phyloP scores from a whole-genome alignment of 2,329 filamentous ascomycete genomes.

The Penicillium olsonii region DNA sequence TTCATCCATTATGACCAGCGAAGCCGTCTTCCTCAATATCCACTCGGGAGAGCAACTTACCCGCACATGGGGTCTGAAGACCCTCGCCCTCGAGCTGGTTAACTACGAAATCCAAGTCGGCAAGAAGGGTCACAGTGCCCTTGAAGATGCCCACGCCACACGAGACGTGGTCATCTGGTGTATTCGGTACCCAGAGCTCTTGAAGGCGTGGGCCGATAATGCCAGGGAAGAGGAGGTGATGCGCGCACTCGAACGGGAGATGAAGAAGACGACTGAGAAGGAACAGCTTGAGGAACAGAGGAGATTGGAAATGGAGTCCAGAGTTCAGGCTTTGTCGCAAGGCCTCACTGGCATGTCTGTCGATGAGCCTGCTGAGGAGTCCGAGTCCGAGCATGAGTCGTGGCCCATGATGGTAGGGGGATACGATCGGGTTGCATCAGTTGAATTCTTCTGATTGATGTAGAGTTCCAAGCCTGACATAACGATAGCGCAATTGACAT shows the following conservation, averaged over 20 bases:
- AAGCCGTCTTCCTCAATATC: slow-evolving; percentile 26
- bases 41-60: slow-evolving; percentile 2
- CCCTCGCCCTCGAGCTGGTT: slow-evolving; percentile 38
- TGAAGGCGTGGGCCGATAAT: slow-evolving; percentile 37
- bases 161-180: slow-evolving; percentile 53
- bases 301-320: slow-evolving; percentile 6
- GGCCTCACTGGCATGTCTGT: background rate
- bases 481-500: too few species aligned
- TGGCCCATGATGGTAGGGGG: too few species aligned
- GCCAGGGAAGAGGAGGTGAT: slow-evolving; percentile 3
- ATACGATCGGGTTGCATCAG: too few species aligned
- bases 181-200: slow-evolving; percentile 39
- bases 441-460: too few species aligned
- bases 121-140: slow-evolving; percentile 46
- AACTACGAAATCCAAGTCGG: slow-evolving; percentile 37
- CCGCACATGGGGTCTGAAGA: slow-evolving; percentile 40
- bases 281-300: slow-evolving; percentile 2
- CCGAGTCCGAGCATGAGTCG: too few species aligned
- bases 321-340: slow-evolving; percentile 1
- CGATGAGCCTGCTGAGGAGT: background rate
- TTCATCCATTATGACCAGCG: slow-evolving; percentile 43
- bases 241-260: slow-evolving; percentile 1
- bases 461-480: too few species aligned
- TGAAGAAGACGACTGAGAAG: slow-evolving; percentile 1
- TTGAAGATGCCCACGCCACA: slow-evolving; percentile 54